Percentiles rank a stretch among this genome's conserved stretches.
phyloP scores from a whole-genome alignment of 192 early-diverging fungal species.

The Phlyctochytrium planicorne region DNA sequence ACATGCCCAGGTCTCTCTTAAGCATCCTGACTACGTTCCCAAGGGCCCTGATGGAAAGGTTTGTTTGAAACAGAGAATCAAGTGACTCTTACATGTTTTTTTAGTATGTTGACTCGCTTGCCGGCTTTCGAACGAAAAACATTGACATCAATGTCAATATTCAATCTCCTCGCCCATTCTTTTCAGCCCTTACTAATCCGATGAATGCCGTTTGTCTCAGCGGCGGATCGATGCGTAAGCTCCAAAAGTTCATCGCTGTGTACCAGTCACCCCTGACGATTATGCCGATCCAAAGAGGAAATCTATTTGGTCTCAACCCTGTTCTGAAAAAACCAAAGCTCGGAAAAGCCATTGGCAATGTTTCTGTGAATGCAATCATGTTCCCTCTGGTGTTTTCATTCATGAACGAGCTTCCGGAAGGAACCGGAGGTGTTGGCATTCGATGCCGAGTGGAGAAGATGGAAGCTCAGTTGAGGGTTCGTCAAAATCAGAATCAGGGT shows the following conservation, averaged over 20 bases:
- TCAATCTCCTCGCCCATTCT: conserved; percentile 35
- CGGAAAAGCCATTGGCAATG: conserved; percentile 33
- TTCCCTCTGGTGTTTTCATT: conserved; percentile 47
- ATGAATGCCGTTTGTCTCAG: conserved; percentile 40
- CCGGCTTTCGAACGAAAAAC: conserved; percentile 36
- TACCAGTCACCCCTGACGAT: conserved; percentile 55
- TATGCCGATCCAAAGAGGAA: conserved; percentile 45
- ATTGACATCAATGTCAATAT: conserved; percentile 39
- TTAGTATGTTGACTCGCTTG: conserved; percentile 33
- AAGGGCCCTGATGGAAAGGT: conserved; percentile 10
- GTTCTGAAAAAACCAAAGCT: conserved; percentile 48
- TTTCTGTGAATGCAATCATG: conserved; percentile 36
- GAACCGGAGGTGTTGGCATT: conserved; percentile 43
- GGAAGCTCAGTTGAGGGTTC: conserved; percentile 40
- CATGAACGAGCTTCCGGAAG: conserved; percentile 38
- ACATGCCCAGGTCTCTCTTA: conserved; percentile 41
- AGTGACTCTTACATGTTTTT: no score
- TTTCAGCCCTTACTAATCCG: conserved; percentile 20
- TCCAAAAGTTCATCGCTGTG: conserved; percentile 36
- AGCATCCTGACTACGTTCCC: conserved; percentile 37
- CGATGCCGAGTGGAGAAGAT: conserved; percentile 42
- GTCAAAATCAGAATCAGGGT: conserved; percentile 31
- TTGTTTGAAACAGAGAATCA: no score
- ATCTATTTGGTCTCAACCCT: conserved; percentile 27
- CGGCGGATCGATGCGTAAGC: conserved; percentile 27